Evolutionary conservation across 371 early-diverging fungal genomes (phyloP), one percentile per base, ranked within the genome.

Genomic region (Caulochytrium protostelioides): DNA sequence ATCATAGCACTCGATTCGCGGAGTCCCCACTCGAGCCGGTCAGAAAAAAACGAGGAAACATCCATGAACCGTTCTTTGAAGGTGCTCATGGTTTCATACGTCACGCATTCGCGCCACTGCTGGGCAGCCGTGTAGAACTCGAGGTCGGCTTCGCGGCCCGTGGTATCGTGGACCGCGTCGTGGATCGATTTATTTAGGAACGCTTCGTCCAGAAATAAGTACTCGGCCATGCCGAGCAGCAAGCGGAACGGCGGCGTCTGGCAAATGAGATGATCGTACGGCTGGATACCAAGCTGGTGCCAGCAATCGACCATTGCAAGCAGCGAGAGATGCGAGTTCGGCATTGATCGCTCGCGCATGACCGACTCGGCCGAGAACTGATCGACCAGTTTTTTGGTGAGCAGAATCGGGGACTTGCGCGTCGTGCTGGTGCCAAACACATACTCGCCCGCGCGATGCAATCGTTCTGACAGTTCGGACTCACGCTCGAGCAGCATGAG

Each of bases 261-360:
- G 38, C 89, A 87, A 3, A 89, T 77, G 52, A 94, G 66, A 47
- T 85, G 85, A 28, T 83, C 78, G 49, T 89, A 94, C 8, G 94
- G 91, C 43, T 81, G 75, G 52, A 84, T 70, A 15, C 55, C 49
- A 41, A 84, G 59, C 12, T 56, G 54, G 50, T 79, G 59, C 94
- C 94, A 92, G 41, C 86, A 86, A 42, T 89, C 94, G 32, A 70
- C 91, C 55, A 89, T 87, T 19, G 87, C 79, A 30, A 90, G 50
- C 29, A 90, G 46, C 1, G 92, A 92, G 24, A 90, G 50, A 42
- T 92, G 91, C 0, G 86, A 87, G 48, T 90, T 90, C 40, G 41
- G 1, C 40, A 16, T 1, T 31, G 9, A 31, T n/a, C 32, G 12
- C 1, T 12, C 32, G 23, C 2, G 2, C 6, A 4, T 10, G 9